These are phyloP conservation scores for Mycosarcoma mackinlayi DNA, from an alignment of 1,284 basidiomycete genomes.

Conservation along the genomic window DNA sequence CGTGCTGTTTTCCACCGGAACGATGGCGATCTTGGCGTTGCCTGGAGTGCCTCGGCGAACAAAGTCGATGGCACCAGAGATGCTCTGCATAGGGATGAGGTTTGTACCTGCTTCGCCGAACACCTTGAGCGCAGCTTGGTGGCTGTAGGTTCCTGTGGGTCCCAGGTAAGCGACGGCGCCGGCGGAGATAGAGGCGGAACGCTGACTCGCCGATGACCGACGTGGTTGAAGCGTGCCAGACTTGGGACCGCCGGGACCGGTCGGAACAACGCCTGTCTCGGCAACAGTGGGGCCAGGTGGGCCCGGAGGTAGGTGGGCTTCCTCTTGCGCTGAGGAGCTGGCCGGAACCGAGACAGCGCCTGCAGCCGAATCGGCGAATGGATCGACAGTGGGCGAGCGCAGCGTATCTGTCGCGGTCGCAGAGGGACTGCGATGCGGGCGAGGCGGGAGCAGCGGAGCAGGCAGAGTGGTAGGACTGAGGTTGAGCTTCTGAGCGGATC, in stretches of 20 bases:
- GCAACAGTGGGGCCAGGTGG: constrained; percentile 49
- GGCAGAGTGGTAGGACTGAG: constrained; percentile 42
- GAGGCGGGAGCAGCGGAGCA: constrained; percentile 42
- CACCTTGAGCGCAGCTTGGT: constrained; percentile 48
- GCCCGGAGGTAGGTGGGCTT: constrained; percentile 11
- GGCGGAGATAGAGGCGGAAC: constrained; percentile 48
- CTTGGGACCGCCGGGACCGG: constrained; percentile 54
- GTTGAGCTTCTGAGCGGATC: constrained; percentile 31
- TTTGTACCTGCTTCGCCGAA: constrained; percentile 38
- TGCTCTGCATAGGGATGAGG: constrained; percentile 50
- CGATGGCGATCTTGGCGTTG: constrained; percentile 50
- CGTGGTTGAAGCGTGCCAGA: constrained; percentile 49
- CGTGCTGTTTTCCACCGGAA: constrained; percentile 48
- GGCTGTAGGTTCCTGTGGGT: constrained; percentile 47
- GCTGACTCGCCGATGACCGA: constrained; percentile 32
- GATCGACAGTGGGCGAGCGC: constrained; percentile 29
- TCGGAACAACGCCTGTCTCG: constrained; percentile 50
- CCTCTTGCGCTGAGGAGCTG: constrained; percentile 8
- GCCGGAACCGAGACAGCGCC: constrained; percentile 1
- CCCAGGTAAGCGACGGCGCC: constrained; percentile 49
- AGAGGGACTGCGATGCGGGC: constrained; percentile 30
- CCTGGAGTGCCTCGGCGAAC: constrained; percentile 45
- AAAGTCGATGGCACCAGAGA: constrained; percentile 50
- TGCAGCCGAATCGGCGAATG: constrained; percentile 30
- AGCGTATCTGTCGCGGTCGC: constrained; percentile 17